A percentile compares a stretch with the other conserved stretches of the same genome.
Evolutionary conservation across 2,329 filamentous ascomycete species (phyloP).

Genomic region (Cladophialophora chaetospira): DNA sequence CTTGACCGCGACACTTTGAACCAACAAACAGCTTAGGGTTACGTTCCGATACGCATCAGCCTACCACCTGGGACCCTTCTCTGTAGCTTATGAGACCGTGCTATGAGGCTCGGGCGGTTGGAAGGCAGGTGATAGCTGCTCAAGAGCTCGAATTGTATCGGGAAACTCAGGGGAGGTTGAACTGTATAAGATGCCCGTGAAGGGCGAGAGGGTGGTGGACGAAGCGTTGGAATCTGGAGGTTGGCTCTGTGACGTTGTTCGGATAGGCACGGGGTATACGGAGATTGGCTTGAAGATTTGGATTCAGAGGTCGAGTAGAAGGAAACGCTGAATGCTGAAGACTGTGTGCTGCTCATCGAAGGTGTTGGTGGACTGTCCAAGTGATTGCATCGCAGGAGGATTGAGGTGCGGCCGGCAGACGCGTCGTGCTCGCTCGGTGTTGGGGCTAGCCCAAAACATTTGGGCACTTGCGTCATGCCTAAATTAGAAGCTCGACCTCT

Average conservation of each 20-base stretch:
- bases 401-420: neutral
- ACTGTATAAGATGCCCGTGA: slow-evolving; percentile 56
- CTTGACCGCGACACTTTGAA: slow-evolving; percentile 70
- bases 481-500: too few species aligned
- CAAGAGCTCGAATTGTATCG: slow-evolving; percentile 66
- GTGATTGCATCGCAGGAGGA: neutral
- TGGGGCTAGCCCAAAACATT: too few species aligned
- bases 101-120: slow-evolving; percentile 64
- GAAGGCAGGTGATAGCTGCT: slow-evolving; percentile 39
- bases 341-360: neutral
- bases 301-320: slow-evolving; percentile 18
- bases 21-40: slow-evolving; percentile 88
- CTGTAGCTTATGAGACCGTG: slow-evolving; percentile 51
- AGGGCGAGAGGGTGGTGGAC: slow-evolving; percentile 43
- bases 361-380: neutral
- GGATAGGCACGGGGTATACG: slow-evolving; percentile 4
- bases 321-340: slow-evolving; percentile 1
- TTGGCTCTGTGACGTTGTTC: slow-evolving; percentile 18
- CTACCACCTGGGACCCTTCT: slow-evolving; percentile 38
- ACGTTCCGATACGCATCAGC: slow-evolving; percentile 81
- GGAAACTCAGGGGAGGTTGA: slow-evolving; percentile 79
- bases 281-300: slow-evolving; percentile 15
- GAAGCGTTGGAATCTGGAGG: slow-evolving; percentile 29
- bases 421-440: too few species aligned
- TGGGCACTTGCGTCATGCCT: too few species aligned